Conservation (phyloP, 805 yeast species). For the Candida insectorum region DNA sequence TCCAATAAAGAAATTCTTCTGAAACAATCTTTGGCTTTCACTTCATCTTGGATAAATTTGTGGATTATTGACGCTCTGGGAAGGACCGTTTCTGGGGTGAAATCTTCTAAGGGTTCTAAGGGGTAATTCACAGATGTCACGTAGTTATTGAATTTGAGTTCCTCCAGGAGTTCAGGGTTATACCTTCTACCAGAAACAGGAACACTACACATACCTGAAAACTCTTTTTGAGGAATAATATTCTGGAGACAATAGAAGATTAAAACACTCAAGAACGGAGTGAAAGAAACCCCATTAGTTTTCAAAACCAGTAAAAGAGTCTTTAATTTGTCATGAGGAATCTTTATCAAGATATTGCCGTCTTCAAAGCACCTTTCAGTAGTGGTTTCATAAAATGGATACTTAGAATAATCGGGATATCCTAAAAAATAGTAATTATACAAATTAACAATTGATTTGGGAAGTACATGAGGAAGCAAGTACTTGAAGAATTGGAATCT, state of each 20-base stretch:
- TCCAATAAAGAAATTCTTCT: not conserved
- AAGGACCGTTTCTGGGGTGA: not conserved
- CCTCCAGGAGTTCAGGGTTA: slow-evolving; percentile 2
- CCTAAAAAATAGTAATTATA: slow-evolving; percentile 2
- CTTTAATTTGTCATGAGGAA: slow-evolving; percentile 1
- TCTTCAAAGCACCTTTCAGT: not conserved
- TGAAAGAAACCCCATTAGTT: slow-evolving; percentile 7
- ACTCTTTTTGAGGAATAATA: slow-evolving; percentile 1
- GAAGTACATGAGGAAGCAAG: not conserved
- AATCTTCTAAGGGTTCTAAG: not conserved
- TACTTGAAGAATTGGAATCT: not conserved
- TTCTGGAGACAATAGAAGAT: slow-evolving; percentile 9
- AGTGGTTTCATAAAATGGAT: slow-evolving; percentile 4
- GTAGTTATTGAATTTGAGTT: slow-evolving; percentile 1
- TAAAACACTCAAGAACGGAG: slow-evolving; percentile 9
- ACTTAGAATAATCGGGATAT: slow-evolving; percentile 6
- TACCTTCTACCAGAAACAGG: slow-evolving; percentile 10
- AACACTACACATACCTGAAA: slow-evolving; percentile 1
- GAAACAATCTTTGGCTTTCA: not conserved
- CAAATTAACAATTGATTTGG: not conserved
- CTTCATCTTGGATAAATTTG: not conserved
- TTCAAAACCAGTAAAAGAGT: not conserved
- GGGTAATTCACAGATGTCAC: slow-evolving; percentile 1
- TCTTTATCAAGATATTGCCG: not conserved
- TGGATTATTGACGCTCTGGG: too few relatives aligned